Evolutionary conservation across 345 rosid species (phyloP).

Genomic region (Eucalyptus cloeziana): DNA sequence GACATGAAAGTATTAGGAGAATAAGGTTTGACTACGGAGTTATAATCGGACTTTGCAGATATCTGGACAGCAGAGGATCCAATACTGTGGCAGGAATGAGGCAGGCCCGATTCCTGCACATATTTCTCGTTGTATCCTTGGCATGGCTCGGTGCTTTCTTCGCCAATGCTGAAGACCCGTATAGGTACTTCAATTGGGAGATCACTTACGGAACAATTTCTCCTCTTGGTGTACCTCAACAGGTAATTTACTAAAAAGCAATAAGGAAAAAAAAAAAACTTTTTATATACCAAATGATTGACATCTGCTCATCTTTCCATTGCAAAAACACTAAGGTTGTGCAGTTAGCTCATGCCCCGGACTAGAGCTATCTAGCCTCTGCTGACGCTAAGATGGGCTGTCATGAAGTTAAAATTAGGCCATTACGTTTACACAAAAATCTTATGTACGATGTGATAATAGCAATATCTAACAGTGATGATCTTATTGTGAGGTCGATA

Average conservation of each 20-base stretch:
- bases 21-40: no score
- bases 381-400: background rate
- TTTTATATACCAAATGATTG: no score
- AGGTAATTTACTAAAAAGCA: background rate
- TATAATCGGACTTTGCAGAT: background rate
- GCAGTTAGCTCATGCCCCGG: background rate
- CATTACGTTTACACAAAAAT: background rate
- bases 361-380: background rate
- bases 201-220: conserved; percentile 49
- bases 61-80: background rate
- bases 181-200: conserved; percentile 48
- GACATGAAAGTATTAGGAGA: background rate
- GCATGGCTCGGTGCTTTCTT: conserved; percentile 5
- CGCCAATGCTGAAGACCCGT: conserved; percentile 49
- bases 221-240: conserved; percentile 29
- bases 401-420: background rate
- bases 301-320: background rate
- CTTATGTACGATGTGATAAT: background rate
- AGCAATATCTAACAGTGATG: background rate
- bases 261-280: no score
- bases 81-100: background rate
- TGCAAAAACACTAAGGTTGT: background rate
- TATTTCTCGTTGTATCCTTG: conserved; percentile 7
- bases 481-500: background rate
- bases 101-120: background rate